Base-by-base conservation (phyloP, 1,284 basidiomycete genomes). In the Sporisorium sorghi region DNA sequence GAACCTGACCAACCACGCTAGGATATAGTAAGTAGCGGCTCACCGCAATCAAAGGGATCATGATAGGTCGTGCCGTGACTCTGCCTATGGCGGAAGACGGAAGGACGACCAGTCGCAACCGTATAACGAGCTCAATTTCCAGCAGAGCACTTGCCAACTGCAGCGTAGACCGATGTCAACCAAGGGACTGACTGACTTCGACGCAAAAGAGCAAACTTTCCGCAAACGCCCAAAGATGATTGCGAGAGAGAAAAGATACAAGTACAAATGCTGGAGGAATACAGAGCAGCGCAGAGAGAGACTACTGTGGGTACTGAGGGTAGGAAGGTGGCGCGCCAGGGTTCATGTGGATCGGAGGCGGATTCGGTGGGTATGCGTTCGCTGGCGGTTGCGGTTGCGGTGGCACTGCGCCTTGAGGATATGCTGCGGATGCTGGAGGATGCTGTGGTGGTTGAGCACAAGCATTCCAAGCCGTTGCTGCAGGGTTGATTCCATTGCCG, bases 301-400 rank as follows among this genome's bases (percentile, higher is more conserved):
- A 32, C 40, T 28, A 60, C 15, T 64, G 46, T 39, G 37, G 67
- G 35, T 70, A 64, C 19, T 58, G 67, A 21, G 57, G 66, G 19
- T 68, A 68, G 3, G 66, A n/a, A 0, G 59, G 51, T 8, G 58
- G 59, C 6, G 55, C 59, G 21, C 64, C 53, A 4, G 66, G 46
- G 10, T 48, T 68, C 55, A 62, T 58, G 46, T 68, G 66, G 12
- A 68, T 62, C 5, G 59, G 44, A 28, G 65, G 58, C 15, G 56
- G 57, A 17, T 59, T 59, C 17, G 44, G 57, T 43, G 49, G 50
- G 35, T 58, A 61, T 30, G 53, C 43, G 3, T n/a, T n/a, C n/a
- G n/a, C n/a, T n/a, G 43, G 19, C 14, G 40, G 51, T 26, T 43
- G 54, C n/a, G 39, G 59, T 37, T 58, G 66, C 12, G 30, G 42